Evolutionary conservation across 176 grass and related monocot genomes (phyloP), one percentile per base, ranked within the genome.

Genomic region (Triticum dicoccoides): DNA sequence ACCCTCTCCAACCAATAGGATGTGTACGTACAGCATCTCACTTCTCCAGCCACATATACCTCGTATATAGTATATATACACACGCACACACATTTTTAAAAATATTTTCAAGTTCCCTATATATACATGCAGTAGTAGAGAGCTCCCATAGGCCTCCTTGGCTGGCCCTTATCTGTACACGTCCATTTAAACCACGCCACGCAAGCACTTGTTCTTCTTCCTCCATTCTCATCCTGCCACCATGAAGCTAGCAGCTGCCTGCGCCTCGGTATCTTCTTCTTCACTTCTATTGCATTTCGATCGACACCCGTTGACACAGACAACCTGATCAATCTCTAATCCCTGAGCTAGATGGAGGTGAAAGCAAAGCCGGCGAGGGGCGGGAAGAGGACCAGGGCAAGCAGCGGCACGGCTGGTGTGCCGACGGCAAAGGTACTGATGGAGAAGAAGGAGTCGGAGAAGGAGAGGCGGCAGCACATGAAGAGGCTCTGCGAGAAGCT

Each of bases 371-470:
- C 3, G 13, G 41, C 56, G 8, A 24, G 10, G 49, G 35, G 27
- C 12, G 61, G 61, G 23, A 82, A 37, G 61, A 82, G 54, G 71
- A 65, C 54, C 15, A 80, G 39, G 29, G 27, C 62, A 3, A 88
- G 29, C 2, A 37, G 5, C 6, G 1, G 87, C 13, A 7, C 14
- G 32, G 11, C 58, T 20, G 34, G 11, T 0, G 2, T 3, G 69
- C 5, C 9, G 2, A 37, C 4, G 6, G 9, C 27, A 1, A 58
- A 20, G 51, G 0, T 15, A 14, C 14, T 51, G 75, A 10, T 92
- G 84, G 81, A 87, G 91, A 91, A 91, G 76, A 95, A 93, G 39
- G 88, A 90, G 32, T 76, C 87, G 37, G 94, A 95, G 89, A 87
- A 78, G 45, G 83, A 78, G 30, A 91, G 94, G 80, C 82, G 94